A percentile compares a stretch with the other conserved stretches of the same genome.
Evolutionary conservation across 768 basidiomycete species (phyloP).

Genomic region (Xerocomus brunneocitrinus): DNA sequence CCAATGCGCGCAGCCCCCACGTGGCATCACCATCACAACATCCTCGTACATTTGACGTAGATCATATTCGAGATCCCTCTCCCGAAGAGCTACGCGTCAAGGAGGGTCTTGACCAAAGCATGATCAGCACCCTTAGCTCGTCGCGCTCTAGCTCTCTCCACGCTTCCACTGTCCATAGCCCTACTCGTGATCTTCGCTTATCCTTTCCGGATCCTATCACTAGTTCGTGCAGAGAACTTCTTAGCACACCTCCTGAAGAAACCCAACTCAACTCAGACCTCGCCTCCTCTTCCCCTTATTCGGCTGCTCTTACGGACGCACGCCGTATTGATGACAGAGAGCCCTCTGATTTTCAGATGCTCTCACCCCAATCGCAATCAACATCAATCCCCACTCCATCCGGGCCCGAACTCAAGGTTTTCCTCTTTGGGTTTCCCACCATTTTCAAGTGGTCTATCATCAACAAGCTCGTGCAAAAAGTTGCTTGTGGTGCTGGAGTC

Average conservation of each 20-base stretch:
- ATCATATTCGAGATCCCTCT: slow-evolving; percentile 32
- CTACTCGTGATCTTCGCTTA: slow-evolving; percentile 69
- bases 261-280: slow-evolving; percentile 38
- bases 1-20: slow-evolving; percentile 22
- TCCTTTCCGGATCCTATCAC: slow-evolving; percentile 83
- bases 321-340: slow-evolving; percentile 32
- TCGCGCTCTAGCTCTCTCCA: slow-evolving; percentile 64
- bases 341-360: slow-evolving; percentile 15
- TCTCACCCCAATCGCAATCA: slow-evolving; percentile 32
- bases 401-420: slow-evolving; percentile 50
- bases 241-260: slow-evolving; percentile 54
- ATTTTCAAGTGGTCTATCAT: slow-evolving; percentile 59
- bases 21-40: slow-evolving; percentile 16
- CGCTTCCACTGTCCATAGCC: slow-evolving; percentile 50
- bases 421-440: slow-evolving; percentile 63
- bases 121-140: slow-evolving; percentile 72
- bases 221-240: slow-evolving; percentile 59
- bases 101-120: slow-evolving; percentile 76
- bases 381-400: slow-evolving; percentile 17
- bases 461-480: slow-evolving; percentile 54
- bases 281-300: slow-evolving; percentile 17
- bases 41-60: slow-evolving; percentile 25
- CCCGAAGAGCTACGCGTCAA: slow-evolving; percentile 66
- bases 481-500: slow-evolving; percentile 36
- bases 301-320: slow-evolving; percentile 12